Base-by-base conservation (phyloP, 208 protist genomes). In the Trypanosomatidae sp. region DNA sequence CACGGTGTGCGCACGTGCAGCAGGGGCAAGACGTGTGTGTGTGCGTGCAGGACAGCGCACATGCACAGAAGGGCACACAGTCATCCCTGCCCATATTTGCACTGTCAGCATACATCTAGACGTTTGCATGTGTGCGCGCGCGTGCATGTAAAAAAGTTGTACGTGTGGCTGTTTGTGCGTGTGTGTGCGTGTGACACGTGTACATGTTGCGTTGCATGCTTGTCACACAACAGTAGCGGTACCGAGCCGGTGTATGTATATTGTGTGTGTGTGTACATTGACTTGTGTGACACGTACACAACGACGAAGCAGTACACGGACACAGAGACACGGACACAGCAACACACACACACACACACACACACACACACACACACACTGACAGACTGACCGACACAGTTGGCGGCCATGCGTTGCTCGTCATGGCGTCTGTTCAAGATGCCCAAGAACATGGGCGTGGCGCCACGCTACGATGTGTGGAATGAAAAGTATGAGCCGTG, bases 401-500 rank as follows among this genome's bases (percentile, higher is more conserved):
- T 35, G 11, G 30, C 11, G 11, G 32, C 27, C 19, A 84, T 89
- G 74, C 71, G 76, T 18, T 56, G 43, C 16, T 69, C 65, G 0
- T 20, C 24, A 0, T 7, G 23, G 10, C 22, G 22, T 4, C 47
- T 61, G 48, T 90, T 84, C 48, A 84, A 88, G 53, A 69, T 85
- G 21, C 85, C 85, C 0, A 88, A 89, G 59, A 94, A 94, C 59
- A 74, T 66, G 56, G 81, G 78, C 20, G 85, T 94, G 0, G 85
- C 80, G 2, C 85, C 85, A 48, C 71, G 73, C 47, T 94, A 75
- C 56, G 85, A 94, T 63, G 60, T 53, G 8, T 94, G 85, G 81
- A 88, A 88, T 43, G 85, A 88, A 39, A 80, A 77, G 56, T 90
- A 94, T 43, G 85, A 94, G 65, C 78, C 85, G n/a, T 90, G 81